These are phyloP conservation scores for Kingdonia uniflora DNA, from an alignment of 164 flowering plant genomes.

Conservation along the genomic window DNA sequence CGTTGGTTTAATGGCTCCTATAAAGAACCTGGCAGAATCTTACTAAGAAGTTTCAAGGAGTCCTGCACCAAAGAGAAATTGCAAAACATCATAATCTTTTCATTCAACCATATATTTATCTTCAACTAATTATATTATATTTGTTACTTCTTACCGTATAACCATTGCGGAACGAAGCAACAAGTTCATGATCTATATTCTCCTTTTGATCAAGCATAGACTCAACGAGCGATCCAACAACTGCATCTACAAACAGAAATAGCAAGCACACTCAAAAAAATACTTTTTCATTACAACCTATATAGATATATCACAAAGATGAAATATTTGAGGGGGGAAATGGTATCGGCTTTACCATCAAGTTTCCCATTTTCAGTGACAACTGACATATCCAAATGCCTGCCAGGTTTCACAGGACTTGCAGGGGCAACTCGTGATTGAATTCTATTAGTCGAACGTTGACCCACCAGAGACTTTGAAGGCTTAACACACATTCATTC, in stretches of 20 bases:
- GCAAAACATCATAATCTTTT: slow-evolving; percentile 1
- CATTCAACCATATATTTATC: not conserved
- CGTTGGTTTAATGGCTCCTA: slow-evolving; percentile 26
- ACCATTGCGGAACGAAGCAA: slow-evolving; percentile 33
- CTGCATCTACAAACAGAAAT: slow-evolving; percentile 25
- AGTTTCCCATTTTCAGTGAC: slow-evolving; percentile 20
- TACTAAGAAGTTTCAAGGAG: slow-evolving; percentile 23
- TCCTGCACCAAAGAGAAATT: slow-evolving; percentile 29
- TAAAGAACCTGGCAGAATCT: slow-evolving; percentile 32
- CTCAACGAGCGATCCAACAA: slow-evolving; percentile 40
- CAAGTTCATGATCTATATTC: slow-evolving; percentile 41
- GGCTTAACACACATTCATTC: slow-evolving; percentile 42
- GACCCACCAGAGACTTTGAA: slow-evolving; percentile 44
- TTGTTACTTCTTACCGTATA: slow-evolving; percentile 36
- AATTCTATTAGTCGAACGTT: slow-evolving; percentile 30
- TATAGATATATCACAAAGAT: not conserved
- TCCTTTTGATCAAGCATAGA: slow-evolving; percentile 55
- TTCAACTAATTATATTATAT: not conserved
- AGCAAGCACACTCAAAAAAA: not conserved
- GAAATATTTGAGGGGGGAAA: not conserved
- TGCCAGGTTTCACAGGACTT: slow-evolving; percentile 21
- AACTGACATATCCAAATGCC: slow-evolving; percentile 54
- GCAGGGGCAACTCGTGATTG: slow-evolving; percentile 16
- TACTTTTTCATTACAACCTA: no score
- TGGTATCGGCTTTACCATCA: slow-evolving; percentile 27